Evolutionary conservation across 352 stramenopile species (phyloP), one percentile per base, ranked within the genome.

Genomic region (Phytophthora lateralis): DNA sequence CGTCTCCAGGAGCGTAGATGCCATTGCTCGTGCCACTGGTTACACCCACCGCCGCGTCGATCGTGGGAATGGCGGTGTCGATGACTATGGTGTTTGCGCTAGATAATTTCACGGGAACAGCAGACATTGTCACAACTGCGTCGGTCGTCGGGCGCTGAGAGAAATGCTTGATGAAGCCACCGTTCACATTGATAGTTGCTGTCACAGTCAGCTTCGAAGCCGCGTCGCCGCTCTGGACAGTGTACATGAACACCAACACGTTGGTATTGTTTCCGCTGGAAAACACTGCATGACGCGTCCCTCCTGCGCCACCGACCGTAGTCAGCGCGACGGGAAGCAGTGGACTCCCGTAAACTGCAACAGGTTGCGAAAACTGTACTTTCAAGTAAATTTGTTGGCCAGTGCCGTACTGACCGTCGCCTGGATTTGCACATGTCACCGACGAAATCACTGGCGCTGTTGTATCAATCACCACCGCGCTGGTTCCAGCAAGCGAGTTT

Each of bases 111-210:
- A 60, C 63, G 0, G 76, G 68, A 1, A 75, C 68, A 5, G 55
- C 54, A 3, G 65, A 56, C 75, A 95, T 92, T 11, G 71, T 69
- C 2, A 79, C 15, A 26, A 73, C 27, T 0, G 70, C 80, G 46
- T 90, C 78, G 0, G 81, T 91, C 0, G 80, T 95, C 8, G 85
- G 83, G 0, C 78, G 71, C 2, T 82, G 87, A 2, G 80, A 90
- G 21, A 78, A 80, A 45, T 86, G 81, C 49, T 92, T 91, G 37
- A 95, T 82, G 35, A 80, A 89, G 11, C 75, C 82, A 38, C 75
- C 82, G 18, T 88, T 89, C 4, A 81, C 47, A 15, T 88, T 78
- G 17, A 95, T 75, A 14, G 54, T 76, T 1, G 74, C 60, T 15
- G 68, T 83, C 41, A 83, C 80, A 49, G 89, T 83, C 43, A 94